Conservation (phyloP, 495 filamentous ascomycete species). For the Massariosphaeria phaeospora region DNA sequence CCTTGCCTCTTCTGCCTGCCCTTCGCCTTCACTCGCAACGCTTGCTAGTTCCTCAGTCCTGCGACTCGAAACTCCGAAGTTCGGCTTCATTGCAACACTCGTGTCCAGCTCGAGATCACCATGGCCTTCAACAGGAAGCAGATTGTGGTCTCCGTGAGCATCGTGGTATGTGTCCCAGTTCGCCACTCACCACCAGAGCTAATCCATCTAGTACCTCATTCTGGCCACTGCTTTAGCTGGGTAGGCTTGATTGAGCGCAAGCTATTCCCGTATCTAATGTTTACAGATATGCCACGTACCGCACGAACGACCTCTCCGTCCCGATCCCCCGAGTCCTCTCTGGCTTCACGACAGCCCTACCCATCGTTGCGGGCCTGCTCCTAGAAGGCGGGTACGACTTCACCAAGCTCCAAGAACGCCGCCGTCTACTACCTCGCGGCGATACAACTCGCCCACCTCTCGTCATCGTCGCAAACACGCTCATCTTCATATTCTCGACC, state of each 20-base stretch:
- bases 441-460: slow-evolving; percentile 38
- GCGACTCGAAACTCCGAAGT: too few relatives aligned
- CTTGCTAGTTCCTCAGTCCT: too few relatives aligned
- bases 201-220: slow-evolving; percentile 36
- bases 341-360: slow-evolving; percentile 49
- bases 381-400: slow-evolving; percentile 47
- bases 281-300: slow-evolving; percentile 50
- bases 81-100: too few relatives aligned
- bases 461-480: slow-evolving; percentile 44
- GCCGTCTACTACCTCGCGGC: slow-evolving; percentile 33
- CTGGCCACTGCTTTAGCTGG: slow-evolving; percentile 33
- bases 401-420: slow-evolving; percentile 36
- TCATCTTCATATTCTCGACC: slow-evolving; percentile 44
- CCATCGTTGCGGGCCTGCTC: slow-evolving; percentile 47
- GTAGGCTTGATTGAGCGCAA: background rate
- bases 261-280: background rate
- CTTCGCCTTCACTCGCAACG: too few relatives aligned
- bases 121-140: slow-evolving; percentile 24
- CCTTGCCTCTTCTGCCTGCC: too few relatives aligned
- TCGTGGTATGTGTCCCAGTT: slow-evolving; percentile 8
- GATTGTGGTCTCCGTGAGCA: slow-evolving; percentile 17
- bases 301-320: slow-evolving; percentile 46
- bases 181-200: background rate
- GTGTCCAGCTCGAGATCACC: too few relatives aligned
- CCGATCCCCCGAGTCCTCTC: slow-evolving; percentile 49